Evolutionary conservation across 176 grass and related monocot species (phyloP), one percentile per base, ranked within the genome.

Genomic region (Ensete glaucum): DNA sequence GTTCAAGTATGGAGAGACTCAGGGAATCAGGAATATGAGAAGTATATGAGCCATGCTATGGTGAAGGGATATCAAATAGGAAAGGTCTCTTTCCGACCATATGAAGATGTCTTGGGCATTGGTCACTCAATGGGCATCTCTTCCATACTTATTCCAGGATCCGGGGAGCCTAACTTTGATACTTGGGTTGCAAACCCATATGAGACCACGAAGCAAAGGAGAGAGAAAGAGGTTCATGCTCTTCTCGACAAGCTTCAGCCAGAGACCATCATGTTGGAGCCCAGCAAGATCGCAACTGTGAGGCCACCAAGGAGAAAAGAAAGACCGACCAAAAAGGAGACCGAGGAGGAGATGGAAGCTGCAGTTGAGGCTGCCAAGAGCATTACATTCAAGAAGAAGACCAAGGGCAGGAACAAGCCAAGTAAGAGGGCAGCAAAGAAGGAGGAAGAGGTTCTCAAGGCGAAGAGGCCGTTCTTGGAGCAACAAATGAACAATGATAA

Each of bases 401-500:
- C 95, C 9, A 98, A 98, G 81, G 90, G 95, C 70, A 98, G 90
- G 80, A 93, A 75, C 75, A 98, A 98, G 67, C 88, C 95, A 7
- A 98, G 90, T 76, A 98, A 91, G 82, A 80, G 3, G 63, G 75
- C 90, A 12, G 93, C 82, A 68, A 89, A 85, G 76, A 89, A 91
- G 66, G 65, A 89, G 73, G 90, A 98, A 55, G 88, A 85, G 63
- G 86, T 93, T 69, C 85, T 93, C 29, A 89, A 79, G 75, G 84
- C 82, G 3, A 98, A 98, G 78, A 91, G 83, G 54, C 80, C 80
- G 12, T 91, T 91, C 77, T 64, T 91, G 75, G 88, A 93, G 53
- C 67, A 87, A 72, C 26, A 69, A 9, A 85, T 56, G 5, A 78
- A 86, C 21, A 24, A 70, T 22, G 13, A 73, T 9, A 70, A 55